Evolutionary conservation across 805 yeast species (phyloP), one percentile per base, ranked within the genome.

Genomic region (Myxozyma kluyveri): DNA sequence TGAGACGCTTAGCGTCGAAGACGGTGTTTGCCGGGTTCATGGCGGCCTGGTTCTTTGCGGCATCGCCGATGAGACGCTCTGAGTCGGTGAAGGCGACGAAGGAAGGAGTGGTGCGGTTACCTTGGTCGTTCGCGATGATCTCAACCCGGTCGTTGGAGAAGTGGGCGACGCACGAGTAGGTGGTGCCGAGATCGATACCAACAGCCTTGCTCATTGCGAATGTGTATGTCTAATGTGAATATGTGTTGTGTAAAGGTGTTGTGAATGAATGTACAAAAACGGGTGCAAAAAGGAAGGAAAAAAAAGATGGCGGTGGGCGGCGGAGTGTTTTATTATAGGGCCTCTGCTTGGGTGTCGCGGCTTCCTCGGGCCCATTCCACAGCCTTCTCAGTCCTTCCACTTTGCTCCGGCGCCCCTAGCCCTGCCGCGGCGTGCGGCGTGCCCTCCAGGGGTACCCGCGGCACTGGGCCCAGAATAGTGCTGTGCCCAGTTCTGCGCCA

Each of bases 11-110:
- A 66, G 96, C 96, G 67, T 90, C 97, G 67, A 90, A 90, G 56
- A 90, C 90, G 41, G 97, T 90, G 80, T 90, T 90, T 56, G 75
- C 63, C 48, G 97, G 97, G 76, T 91, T 91, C 83, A 90, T 86
- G 61, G 97, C 96, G 51, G 96, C 96, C 77, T 91, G 97, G 75
- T 91, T 90, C 83, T 91, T 91, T 56, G 97, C 98, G 63, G 97
- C 96, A 75, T 89, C 96, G 73, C 96, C 96, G 65, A 89, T 89
- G 66, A 89, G 79, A 76, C 96, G 85, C 76, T 91, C 98, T 37
- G 90, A 80, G 69, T 88, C 96, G 27, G 96, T 88, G 81, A 90
- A 90, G 47, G 96, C 96, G 58, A 91, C 97, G 70, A 86, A 90
- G 32, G 97, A 89, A 33, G 97, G 97, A 18, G 97, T 90, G 58